A percentile compares a stretch with the other conserved stretches of the same genome.
These are phyloP conservation scores for Exophiala alcalophila DNA, from an alignment of 2,329 filamentous ascomycete species.

Conservation along the genomic window DNA sequence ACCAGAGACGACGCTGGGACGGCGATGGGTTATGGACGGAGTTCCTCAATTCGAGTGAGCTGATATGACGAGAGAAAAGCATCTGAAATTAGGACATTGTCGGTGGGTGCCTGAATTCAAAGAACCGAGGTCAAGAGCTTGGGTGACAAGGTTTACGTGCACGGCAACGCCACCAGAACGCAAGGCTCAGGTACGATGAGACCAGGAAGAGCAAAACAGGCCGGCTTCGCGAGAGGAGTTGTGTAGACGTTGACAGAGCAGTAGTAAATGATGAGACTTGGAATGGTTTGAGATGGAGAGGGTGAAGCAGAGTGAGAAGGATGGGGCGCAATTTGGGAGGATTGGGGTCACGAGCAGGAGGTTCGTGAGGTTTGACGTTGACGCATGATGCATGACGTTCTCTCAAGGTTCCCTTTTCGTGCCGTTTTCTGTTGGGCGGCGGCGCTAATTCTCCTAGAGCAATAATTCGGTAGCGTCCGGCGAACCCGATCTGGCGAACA, in stretches of 20 bases:
- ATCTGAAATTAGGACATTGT: constrained; percentile 9
- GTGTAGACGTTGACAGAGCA: constrained; percentile 4
- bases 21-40: neutral
- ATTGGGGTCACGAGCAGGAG: too few relatives aligned
- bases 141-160: too few relatives aligned
- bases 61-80: constrained; percentile 5
- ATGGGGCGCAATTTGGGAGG: neutral
- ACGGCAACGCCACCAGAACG: constrained; percentile 1
- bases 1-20: constrained; percentile 10
- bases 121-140: too few relatives aligned
- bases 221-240: neutral
- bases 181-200: constrained; percentile 2
- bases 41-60: neutral
- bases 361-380: neutral
- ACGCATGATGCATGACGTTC: constrained; percentile 10
- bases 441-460: too few relatives aligned
- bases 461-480: too few relatives aligned
- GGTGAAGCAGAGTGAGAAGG: neutral
- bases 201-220: neutral
- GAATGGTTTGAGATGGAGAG: too few relatives aligned
- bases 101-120: constrained; percentile 16
- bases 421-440: too few relatives aligned
- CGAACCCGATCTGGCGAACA: too few relatives aligned
- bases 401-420: too few relatives aligned
- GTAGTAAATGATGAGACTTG: constrained; percentile 2